A percentile compares a stretch with the other conserved stretches of the same genome.
Evolutionary conservation across 495 filamentous ascomycete species (phyloP).

Genomic region (Pseudevernia furfuracea): DNA sequence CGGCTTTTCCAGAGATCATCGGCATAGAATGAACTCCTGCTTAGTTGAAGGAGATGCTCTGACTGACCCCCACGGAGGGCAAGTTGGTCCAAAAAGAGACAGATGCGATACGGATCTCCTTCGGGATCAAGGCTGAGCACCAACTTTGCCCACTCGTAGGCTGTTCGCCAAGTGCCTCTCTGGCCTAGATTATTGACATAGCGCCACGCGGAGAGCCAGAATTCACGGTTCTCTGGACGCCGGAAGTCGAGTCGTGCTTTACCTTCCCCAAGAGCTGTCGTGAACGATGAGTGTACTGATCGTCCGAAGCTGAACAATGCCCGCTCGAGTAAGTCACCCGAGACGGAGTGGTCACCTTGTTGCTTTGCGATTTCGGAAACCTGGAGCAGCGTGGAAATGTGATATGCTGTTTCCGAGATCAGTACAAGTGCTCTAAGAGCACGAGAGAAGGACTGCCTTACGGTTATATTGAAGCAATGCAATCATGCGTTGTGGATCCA

Average conservation of each 20-base stretch:
- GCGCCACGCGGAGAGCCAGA: slow-evolving; percentile 83
- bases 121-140: slow-evolving; percentile 65
- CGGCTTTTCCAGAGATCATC: slow-evolving; percentile 38
- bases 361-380: slow-evolving; percentile 88
- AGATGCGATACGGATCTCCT: slow-evolving; percentile 74
- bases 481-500: slow-evolving; percentile 68
- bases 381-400: slow-evolving; percentile 86
- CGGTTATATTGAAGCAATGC: slow-evolving; percentile 58
- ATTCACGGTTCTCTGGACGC: slow-evolving; percentile 78
- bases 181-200: slow-evolving; percentile 75
- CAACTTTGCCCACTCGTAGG: slow-evolving; percentile 87
- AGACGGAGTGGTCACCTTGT: slow-evolving; percentile 73
- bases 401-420: slow-evolving; percentile 49
- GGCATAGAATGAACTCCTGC: slow-evolving; percentile 49
- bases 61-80: slow-evolving; percentile 73
- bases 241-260: slow-evolving; percentile 71
- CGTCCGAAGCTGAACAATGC: slow-evolving; percentile 91
- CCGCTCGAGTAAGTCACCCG: slow-evolving; percentile 82
- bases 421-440: background rate
- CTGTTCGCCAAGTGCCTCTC: slow-evolving; percentile 90
- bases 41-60: slow-evolving; percentile 65
- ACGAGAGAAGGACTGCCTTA: slow-evolving; percentile 21
- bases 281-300: slow-evolving; percentile 71
- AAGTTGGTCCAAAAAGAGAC: slow-evolving; percentile 70
- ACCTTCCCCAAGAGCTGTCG: slow-evolving; percentile 64